These are phyloP conservation scores for Leishmania tarentolae DNA, from an alignment of 208 protist species.

Conservation along the genomic window DNA sequence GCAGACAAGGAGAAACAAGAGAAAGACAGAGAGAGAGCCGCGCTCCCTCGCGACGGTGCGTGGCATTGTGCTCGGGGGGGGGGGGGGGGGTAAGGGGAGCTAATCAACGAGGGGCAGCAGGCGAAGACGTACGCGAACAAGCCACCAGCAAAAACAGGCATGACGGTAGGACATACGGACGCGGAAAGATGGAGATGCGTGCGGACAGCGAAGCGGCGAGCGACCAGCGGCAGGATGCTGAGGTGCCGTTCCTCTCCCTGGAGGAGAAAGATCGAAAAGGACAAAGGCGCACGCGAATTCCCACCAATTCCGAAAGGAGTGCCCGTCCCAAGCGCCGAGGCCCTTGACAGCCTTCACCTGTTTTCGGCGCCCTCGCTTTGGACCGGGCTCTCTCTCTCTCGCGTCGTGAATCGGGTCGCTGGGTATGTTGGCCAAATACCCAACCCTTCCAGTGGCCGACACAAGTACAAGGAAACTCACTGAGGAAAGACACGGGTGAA, in stretches of 20 bases:
- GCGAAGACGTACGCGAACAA: background rate
- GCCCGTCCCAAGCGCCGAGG: background rate
- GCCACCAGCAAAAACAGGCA: background rate
- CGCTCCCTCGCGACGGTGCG: background rate
- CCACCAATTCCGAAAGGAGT: background rate
- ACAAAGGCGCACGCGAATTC: background rate
- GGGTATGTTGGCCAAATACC: background rate
- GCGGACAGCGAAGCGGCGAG: background rate
- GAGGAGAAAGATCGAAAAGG: background rate
- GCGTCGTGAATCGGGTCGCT: background rate
- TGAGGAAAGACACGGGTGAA: background rate
- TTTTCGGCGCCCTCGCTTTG: background rate
- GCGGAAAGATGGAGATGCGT: background rate
- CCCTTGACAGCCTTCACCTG: background rate
- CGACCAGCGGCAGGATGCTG: background rate
- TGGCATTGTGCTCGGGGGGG: background rate
- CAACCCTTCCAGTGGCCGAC: background rate
- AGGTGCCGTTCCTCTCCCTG: background rate
- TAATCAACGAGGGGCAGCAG: background rate
- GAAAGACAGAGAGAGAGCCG: background rate
- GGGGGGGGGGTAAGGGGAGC: background rate
- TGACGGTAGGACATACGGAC: background rate
- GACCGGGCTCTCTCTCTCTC: background rate
- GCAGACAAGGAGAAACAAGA: background rate
- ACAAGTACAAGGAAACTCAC: background rate